Conservation (phyloP, 179 eudicot species). For the Camellia oleifera region DNA sequence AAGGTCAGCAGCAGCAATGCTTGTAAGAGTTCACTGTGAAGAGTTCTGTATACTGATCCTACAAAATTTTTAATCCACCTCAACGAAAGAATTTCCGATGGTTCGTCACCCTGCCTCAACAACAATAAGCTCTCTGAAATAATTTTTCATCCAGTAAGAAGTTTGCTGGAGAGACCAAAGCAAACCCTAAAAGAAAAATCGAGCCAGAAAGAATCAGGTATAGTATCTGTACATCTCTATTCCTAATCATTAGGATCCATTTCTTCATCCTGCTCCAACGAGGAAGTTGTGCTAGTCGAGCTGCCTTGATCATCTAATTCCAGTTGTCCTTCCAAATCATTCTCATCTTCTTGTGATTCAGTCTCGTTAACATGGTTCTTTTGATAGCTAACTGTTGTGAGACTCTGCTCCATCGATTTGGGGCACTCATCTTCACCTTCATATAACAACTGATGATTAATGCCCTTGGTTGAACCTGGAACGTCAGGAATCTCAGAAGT, state of each 20-base stretch:
- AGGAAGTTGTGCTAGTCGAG: conserved; percentile 27
- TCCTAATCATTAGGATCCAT: conserved; percentile 87
- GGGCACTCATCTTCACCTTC: conserved; percentile 65
- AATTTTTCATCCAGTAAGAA: background rate
- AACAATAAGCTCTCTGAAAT: background rate
- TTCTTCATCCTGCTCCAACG: conserved; percentile 75
- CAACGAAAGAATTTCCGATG: background rate
- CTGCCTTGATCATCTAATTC: conserved; percentile 49
- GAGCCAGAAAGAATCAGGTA: conserved; percentile 12
- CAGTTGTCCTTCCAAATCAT: conserved; percentile 39
- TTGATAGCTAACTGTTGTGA: conserved; percentile 19
- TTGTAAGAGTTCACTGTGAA: background rate
- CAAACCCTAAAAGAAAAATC: conserved; percentile 8
- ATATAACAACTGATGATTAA: conserved; percentile 14
- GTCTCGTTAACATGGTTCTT: conserved; percentile 37
- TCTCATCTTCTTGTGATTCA: conserved; percentile 60
- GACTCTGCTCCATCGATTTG: conserved; percentile 52
- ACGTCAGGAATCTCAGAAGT: conserved; percentile 31
- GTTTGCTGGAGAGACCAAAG: background rate
- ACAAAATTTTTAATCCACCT: background rate
- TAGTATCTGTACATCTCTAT: background rate
- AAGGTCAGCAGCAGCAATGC: background rate
- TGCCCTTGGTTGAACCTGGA: conserved; percentile 24
- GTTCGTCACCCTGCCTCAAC: background rate
- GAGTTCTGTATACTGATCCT: background rate